Percentiles rank a stretch among this genome's conserved stretches.
These are phyloP conservation scores for Dalechampia spathulata DNA, from an alignment of 441 rosid species.

Conservation along the genomic window DNA sequence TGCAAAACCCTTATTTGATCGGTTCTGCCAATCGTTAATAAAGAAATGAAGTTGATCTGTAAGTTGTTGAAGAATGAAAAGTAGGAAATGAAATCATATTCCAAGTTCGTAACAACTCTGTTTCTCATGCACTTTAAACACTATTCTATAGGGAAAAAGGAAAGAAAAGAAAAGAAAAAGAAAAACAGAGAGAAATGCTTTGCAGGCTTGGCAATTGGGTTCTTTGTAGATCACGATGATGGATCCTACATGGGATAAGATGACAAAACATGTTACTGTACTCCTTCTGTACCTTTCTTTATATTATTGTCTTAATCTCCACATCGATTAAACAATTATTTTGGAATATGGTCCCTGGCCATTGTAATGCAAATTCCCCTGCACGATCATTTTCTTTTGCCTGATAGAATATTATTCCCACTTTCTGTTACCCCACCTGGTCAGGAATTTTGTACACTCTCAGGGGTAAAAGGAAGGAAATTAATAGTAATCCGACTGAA, in stretches of 20 bases:
- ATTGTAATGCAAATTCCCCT: slow-evolving; percentile 20
- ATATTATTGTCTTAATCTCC: not conserved
- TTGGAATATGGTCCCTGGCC: slow-evolving; percentile 10
- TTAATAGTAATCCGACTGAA: too few relatives aligned
- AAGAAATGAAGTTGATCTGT: too few relatives aligned
- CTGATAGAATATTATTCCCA: slow-evolving; percentile 14
- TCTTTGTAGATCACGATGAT: slow-evolving; percentile 10
- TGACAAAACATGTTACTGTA: slow-evolving; percentile 12
- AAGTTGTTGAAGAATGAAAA: too few relatives aligned
- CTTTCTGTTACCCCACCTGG: slow-evolving; percentile 12
- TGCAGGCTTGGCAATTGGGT: slow-evolving; percentile 4
- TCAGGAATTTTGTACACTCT: slow-evolving; percentile 10
- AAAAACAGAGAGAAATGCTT: too few relatives aligned
- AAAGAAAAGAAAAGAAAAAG: not conserved
- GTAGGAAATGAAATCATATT: not conserved
- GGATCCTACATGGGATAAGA: slow-evolving; percentile 7
- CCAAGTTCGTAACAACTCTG: not conserved
- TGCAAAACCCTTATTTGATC: too few relatives aligned
- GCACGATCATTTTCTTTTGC: slow-evolving; percentile 5
- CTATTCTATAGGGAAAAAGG: not conserved
- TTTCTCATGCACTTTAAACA: not conserved
- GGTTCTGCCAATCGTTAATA: too few relatives aligned
- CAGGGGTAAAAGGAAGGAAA: too few relatives aligned
- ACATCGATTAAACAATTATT: not conserved
- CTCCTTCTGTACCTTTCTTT: slow-evolving; percentile 14